Evolutionary conservation across 345 rosid genomes (phyloP), one percentile per base, ranked within the genome.

Genomic region (Populus simonii): DNA sequence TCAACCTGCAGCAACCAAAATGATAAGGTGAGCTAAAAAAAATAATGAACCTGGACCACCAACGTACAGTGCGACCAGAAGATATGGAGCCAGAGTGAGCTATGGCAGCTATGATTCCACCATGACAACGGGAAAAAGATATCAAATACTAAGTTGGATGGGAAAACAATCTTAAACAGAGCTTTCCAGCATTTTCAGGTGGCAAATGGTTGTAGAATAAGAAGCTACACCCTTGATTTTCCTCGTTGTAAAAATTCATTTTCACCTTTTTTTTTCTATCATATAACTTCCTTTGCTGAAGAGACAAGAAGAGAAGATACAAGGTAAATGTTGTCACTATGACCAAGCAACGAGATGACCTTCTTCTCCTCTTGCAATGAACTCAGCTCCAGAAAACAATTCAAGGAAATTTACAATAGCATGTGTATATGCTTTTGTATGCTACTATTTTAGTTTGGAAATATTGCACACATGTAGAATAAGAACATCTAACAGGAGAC

Each of bases 1-100:
- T 93, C 99, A 69, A 96, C 99, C 99, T 96, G 72, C 49, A 38
- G 76, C 36, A 68, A 73, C 59, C 76, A 67, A 75, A 84, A 68
- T 17, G 35, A 23, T 13, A 1, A 20, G 31, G 67, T 69, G 61
- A 72, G 61, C 20, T 45, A 31, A 43, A 47, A 31, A 45, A 20
- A 66, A 70, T 4, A 4, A 33, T 39, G 41, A 27, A 27, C 71
- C 27, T 76, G 27, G 49, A 16, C 45, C 41, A 1, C 22, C 43
- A 36, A n/a, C 47, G 38, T 17, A 6, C 45, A 67, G 12, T 38
- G 41, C 23, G 70, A 67, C 45, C 47, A 36, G 70, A 17, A 35
- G 70, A 18, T 67, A 67, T 8, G 20, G 39, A 8, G 9, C 41
- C 38, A 33, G 23, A 67, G 70, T 8, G 3, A 59, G 3, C 16